phyloP scores from a whole-genome alignment of 1,284 basidiomycete species.

The Mycosarcoma maydis region DNA sequence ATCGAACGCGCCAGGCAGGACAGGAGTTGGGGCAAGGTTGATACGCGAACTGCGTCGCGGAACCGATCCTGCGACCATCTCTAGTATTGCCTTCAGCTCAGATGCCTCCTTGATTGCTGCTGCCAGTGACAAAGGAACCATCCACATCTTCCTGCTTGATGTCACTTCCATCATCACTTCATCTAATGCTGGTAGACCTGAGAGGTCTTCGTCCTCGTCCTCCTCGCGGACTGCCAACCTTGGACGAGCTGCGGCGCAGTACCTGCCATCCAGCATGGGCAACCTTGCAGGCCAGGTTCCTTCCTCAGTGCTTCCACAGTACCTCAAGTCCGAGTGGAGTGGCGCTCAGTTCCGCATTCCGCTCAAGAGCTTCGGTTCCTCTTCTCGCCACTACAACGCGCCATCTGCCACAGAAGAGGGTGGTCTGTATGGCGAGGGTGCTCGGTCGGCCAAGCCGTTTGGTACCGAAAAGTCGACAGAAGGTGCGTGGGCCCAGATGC shows the following conservation, averaged over 20 bases:
- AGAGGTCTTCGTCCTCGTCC: neutral
- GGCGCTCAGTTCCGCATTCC: constrained; percentile 56
- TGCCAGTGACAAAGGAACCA: constrained; percentile 61
- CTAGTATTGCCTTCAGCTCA: constrained; percentile 55
- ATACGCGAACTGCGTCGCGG: constrained; percentile 55
- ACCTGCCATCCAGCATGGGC: constrained; percentile 42
- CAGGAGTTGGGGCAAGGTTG: constrained; percentile 37
- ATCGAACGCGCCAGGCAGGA: constrained; percentile 21
- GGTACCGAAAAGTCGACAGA: constrained; percentile 52
- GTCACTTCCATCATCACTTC: neutral
- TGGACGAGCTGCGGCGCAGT: constrained; percentile 38
- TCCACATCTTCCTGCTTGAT: constrained; percentile 56
- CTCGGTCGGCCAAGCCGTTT: neutral
- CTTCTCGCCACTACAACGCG: constrained; percentile 20
- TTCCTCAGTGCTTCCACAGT: constrained; percentile 50
- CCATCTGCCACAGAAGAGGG: constrained; percentile 9
- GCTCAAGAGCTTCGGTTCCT: constrained; percentile 49
- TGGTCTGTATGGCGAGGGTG: constrained; percentile 7
- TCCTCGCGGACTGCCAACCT: constrained; percentile 23
- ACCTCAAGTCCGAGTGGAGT: constrained; percentile 59
- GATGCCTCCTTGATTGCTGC: constrained; percentile 48
- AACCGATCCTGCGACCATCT: constrained; percentile 51
- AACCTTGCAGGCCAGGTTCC: constrained; percentile 48
- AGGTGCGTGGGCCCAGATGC: constrained; percentile 59
- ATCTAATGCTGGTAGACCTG: neutral